A percentile compares a stretch with the other conserved stretches of the same genome.
These are phyloP conservation scores for Paraphaeosphaeria minitans DNA, from an alignment of 2,329 filamentous ascomycete species.

Conservation along the genomic window DNA sequence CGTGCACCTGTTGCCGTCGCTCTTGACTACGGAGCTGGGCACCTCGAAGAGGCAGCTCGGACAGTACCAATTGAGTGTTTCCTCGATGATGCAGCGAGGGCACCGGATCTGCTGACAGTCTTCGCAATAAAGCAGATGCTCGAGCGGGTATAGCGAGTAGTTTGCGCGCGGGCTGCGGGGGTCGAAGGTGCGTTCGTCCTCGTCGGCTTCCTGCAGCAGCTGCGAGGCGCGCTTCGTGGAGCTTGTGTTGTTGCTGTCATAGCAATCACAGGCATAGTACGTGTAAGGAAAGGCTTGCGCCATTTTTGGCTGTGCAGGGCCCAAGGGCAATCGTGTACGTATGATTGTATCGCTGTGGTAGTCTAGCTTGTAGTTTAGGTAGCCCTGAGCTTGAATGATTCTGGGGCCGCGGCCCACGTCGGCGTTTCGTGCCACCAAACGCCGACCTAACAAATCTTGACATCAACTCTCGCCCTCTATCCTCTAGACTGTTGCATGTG, in stretches of 20 bases:
- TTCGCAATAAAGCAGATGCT: constrained; percentile 94
- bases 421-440: neutral
- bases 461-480: constrained; percentile 10
- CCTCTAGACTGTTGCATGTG: no score
- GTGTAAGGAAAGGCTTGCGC: constrained; percentile 66
- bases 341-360: neutral
- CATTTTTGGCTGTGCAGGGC: constrained; percentile 45
- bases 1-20: constrained; percentile 92
- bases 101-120: constrained; percentile 97
- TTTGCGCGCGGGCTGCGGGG: constrained; percentile 82
- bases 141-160: constrained; percentile 90
- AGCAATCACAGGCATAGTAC: constrained; percentile 69
- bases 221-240: constrained; percentile 29
- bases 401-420: constrained; percentile 5
- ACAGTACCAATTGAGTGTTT: constrained; percentile 94
- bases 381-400: neutral
- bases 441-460: constrained; percentile 15
- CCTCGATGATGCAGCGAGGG: constrained; percentile 86
- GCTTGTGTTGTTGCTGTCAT: constrained; percentile 50
- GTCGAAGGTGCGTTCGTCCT: constrained; percentile 82
- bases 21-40: constrained; percentile 87
- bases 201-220: constrained; percentile 55
- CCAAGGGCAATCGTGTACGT: neutral
- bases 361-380: no score
- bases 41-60: constrained; percentile 96